Conservation (phyloP, 139 green algal genomes). For the Chlamydomonas eustigma region DNA sequence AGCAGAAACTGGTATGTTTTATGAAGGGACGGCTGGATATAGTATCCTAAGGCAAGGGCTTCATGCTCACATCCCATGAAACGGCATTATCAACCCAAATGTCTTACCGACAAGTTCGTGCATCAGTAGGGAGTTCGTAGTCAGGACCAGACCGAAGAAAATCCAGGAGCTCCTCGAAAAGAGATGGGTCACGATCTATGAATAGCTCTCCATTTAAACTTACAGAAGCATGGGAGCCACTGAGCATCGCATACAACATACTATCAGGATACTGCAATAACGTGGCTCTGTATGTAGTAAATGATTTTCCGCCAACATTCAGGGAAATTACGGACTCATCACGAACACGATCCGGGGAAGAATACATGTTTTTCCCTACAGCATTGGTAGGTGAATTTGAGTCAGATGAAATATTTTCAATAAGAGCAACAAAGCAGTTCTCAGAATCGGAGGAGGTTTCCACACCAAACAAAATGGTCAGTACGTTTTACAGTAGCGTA, state of each 20-base stretch:
- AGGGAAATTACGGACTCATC: not conserved
- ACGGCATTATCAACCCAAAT: not conserved
- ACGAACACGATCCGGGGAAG: too few species aligned
- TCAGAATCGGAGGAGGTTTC: too few species aligned
- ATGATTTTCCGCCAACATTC: not conserved
- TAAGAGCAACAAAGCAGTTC: too few species aligned
- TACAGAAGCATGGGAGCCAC: not conserved
- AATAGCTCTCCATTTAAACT: not conserved
- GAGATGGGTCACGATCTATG: conserved; percentile 1
- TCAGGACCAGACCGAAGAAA: not conserved
- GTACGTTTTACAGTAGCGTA: too few species aligned
- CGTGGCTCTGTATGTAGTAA: not conserved
- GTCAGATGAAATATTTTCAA: too few species aligned
- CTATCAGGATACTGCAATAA: not conserved
- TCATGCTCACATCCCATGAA: not conserved
- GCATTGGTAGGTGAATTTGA: too few species aligned
- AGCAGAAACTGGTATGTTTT: too few species aligned
- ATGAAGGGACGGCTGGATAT: not conserved
- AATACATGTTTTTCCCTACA: too few species aligned
- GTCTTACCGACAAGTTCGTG: not conserved
- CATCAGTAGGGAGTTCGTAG: conserved; percentile 1
- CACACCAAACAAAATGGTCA: too few species aligned
- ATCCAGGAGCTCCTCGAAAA: not conserved
- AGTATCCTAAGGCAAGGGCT: not conserved
- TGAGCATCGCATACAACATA: not conserved